Base-by-base conservation (phyloP, 306 rosid species). In the Vigna nakashimae region DNA sequence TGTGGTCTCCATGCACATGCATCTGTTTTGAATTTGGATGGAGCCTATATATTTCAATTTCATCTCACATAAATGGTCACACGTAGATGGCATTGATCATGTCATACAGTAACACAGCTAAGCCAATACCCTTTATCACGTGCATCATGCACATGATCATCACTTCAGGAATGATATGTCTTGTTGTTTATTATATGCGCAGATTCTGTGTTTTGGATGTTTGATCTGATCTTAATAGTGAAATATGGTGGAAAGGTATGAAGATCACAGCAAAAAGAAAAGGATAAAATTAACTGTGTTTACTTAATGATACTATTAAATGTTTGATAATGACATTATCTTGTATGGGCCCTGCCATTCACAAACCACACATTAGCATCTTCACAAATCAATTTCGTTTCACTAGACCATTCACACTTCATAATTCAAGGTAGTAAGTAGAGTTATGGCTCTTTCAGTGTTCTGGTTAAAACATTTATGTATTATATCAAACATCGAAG, bases 51-150 rank as follows among this genome's bases (percentile, higher is more conserved):
- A 32, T 66, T 77, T 84, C 78, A 77, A 73, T 58, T 24, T 42
- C 46, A 42, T 42, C 13, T 42, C 46, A 9, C 46, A 42, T 63
- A 20, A 57, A 57, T 49, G 51, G 48, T 69, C 70, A 9, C 7
- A 43, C 12, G 10, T 0, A 26, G 28, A 26, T 26, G 0, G 28
- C 28, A 26, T 26, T 26, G 3, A 26, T 26, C 67, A 56, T 77
- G 78, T 9, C 71, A 72, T 69, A 53, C 83, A 84, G 83, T 9
- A 62, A 72, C 76, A 53, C 85, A 84, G 83, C 88, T 84, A 84
- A 77, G 88, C 53, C 75, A 53, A 53, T 56, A 45, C 69, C 28
- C 80, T 53, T 84, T 32, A 14, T 80, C 84, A 70, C 79, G 40
- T 80, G 79, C 81, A 75, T 48, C 2, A 62, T 69, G 67, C 81